Conservation (phyloP, 345 rosid genomes). For the Eucalyptus grandis region DNA sequence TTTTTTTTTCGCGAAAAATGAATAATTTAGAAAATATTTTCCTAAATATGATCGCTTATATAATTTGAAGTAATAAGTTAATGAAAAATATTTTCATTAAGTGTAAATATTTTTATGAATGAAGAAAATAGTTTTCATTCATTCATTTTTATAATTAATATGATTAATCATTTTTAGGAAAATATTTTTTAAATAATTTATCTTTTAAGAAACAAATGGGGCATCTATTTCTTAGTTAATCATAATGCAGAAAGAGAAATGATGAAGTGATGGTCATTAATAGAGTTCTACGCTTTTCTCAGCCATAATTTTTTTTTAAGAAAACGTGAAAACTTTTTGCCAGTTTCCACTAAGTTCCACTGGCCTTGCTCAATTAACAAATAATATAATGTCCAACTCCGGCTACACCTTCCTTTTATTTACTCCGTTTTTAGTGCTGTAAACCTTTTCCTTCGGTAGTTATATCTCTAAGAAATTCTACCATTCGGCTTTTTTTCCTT, state of each 20-base stretch:
- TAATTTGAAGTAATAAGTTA: not conserved
- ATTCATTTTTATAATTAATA: not conserved
- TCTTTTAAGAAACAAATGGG: not conserved
- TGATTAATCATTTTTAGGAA: not conserved
- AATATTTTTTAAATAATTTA: not conserved
- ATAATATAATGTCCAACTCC: not conserved
- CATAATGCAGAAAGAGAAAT: not conserved
- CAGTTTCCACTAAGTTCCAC: not conserved
- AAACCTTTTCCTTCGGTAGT: not conserved
- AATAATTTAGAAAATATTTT: not conserved
- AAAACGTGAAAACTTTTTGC: not conserved
- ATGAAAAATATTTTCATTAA: too few species aligned
- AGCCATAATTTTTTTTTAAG: not conserved
- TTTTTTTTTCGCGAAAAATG: not conserved
- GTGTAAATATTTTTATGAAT: not conserved
- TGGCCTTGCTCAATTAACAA: not conserved
- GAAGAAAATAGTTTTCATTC: not conserved
- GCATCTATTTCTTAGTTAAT: not conserved
- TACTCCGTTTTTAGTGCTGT: not conserved
- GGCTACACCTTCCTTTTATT: not conserved
- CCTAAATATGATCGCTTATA: too few species aligned
- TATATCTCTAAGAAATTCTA: not conserved
- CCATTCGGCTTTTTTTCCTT: not conserved
- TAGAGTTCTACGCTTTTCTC: not conserved
- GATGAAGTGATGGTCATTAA: not conserved